Evolutionary conservation across 164 flowering plant species (phyloP).

Genomic region (Chloranthus sessilifolius): DNA sequence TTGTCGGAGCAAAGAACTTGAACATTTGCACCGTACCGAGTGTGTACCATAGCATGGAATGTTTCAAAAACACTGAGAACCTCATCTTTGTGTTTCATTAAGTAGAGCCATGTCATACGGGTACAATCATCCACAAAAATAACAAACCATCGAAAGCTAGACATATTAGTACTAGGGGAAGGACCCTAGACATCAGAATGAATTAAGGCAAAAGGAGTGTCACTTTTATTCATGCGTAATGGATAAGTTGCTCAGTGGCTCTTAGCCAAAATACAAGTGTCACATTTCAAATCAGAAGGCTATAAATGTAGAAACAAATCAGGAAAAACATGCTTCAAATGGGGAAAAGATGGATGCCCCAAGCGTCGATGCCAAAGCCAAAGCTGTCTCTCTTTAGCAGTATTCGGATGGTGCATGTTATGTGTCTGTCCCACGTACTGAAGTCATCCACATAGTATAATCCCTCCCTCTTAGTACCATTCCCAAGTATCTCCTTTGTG

Average conservation of each 20-base stretch:
- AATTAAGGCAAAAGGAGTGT: too few relatives aligned
- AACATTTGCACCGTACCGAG: not conserved
- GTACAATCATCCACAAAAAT: constrained; percentile 6
- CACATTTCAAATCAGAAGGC: not conserved
- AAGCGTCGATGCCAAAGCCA: too few relatives aligned
- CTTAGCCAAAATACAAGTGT: constrained; percentile 4
- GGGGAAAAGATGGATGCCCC: too few relatives aligned
- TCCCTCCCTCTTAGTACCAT: constrained; percentile 11
- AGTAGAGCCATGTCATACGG: constrained; percentile 6
- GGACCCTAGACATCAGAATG: too few relatives aligned
- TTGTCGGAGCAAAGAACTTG: constrained; percentile 5
- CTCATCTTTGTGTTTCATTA: too few relatives aligned
- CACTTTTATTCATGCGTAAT: not conserved
- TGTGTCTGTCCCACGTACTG: not conserved
- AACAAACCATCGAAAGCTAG: constrained; percentile 7
- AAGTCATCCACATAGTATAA: not conserved
- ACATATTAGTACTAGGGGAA: too few relatives aligned
- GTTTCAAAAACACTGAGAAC: not conserved
- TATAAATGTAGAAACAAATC: not conserved
- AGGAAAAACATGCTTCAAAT: not conserved
- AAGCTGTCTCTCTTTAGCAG: too few relatives aligned
- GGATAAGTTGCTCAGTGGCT: constrained; percentile 1
- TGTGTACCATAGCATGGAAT: constrained; percentile 1
- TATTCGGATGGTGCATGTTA: too few relatives aligned
- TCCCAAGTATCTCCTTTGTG: constrained; percentile 4